A percentile compares a stretch with the other conserved stretches of the same genome.
These are phyloP conservation scores for Suillus plorans DNA, from an alignment of 768 basidiomycete genomes.

Conservation along the genomic window DNA sequence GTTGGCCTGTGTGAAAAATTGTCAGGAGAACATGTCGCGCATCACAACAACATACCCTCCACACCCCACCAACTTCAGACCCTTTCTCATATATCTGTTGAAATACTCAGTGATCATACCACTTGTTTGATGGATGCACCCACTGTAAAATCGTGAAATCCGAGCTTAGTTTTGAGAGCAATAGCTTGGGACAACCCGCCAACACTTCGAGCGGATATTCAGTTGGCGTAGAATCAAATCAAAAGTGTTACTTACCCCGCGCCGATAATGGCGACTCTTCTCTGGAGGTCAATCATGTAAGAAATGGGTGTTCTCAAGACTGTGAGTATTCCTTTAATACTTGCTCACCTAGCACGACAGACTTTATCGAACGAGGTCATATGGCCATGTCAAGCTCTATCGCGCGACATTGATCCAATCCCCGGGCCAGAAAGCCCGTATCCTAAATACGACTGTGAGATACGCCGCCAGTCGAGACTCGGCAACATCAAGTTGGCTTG, in stretches of 20 bases:
- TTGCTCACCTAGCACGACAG: background rate
- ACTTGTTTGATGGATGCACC: slow-evolving; percentile 7
- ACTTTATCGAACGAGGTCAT: background rate
- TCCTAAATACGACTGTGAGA: slow-evolving; percentile 4
- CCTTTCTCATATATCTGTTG: slow-evolving; percentile 48
- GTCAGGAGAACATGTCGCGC: background rate
- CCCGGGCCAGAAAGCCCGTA: background rate
- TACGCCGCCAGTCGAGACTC: background rate
- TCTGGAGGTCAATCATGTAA: slow-evolving; percentile 1
- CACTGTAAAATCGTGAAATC: slow-evolving; percentile 42
- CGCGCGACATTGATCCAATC: background rate
- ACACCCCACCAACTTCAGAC: slow-evolving; percentile 47
- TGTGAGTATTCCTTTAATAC: slow-evolving; percentile 1
- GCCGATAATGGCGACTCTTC: slow-evolving; percentile 22
- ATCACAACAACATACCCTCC: slow-evolving; percentile 41
- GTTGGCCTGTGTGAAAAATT: slow-evolving; percentile 24
- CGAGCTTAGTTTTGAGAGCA: slow-evolving; percentile 36
- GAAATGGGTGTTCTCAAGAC: background rate
- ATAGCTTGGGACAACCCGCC: slow-evolving; percentile 46
- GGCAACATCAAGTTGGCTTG: background rate
- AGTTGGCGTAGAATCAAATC: background rate
- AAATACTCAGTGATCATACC: background rate
- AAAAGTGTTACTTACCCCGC: slow-evolving; percentile 16
- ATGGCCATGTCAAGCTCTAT: background rate
- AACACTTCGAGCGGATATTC: slow-evolving; percentile 25